Base-by-base conservation (phyloP, 2,329 filamentous ascomycete species). In the Mariannaea elegans region DNA sequence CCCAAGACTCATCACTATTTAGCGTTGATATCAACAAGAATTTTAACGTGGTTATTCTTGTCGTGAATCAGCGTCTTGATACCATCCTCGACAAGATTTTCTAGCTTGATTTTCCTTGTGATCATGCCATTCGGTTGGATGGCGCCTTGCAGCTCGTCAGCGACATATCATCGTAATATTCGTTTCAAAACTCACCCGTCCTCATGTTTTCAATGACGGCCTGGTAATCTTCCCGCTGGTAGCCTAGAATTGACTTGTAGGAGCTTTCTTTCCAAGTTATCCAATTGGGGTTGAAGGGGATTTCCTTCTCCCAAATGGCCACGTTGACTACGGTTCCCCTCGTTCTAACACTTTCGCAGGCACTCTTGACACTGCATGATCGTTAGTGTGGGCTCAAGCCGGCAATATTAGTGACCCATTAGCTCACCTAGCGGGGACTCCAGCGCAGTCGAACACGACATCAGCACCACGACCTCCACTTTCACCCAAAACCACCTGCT, bases 21-120 rank as follows among this genome's bases (percentile, higher is more conserved):
- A 6, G 52, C 65, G 18, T 67, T 56, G 2, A 75, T 59, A 16
- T 87, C 81, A 2, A 89, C 83, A 44, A 89, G 64, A 27, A 89
- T 84, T 75, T 89, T 89, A 24, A 88, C 85, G 66, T 89, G 84
- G 52, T 81, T 84, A 44, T 88, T 84, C 67, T 86, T 87, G 62
- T 89, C 81, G 7, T 83, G 73, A 31, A 88, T 82, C 54, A 89
- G 72, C 1, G 84, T 78, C 56, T 82, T 78, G 63, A 88, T 84
- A 0, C 85, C 87, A 34, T 84, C 79, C 31, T 87, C 80, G 0
- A 87, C 84, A 10, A 88, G 72, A 16, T 84, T 76, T 18, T 85
- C 81, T 38, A 89, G 74, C 47, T 76, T 72, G 39, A 89, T 84
- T 67, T 78, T 85, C 48, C 81, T 79, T 0, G 86, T 89, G 39